Base-by-base conservation (phyloP, 2,329 filamentous ascomycete species). In the Herpotrichia juniperi region DNA sequence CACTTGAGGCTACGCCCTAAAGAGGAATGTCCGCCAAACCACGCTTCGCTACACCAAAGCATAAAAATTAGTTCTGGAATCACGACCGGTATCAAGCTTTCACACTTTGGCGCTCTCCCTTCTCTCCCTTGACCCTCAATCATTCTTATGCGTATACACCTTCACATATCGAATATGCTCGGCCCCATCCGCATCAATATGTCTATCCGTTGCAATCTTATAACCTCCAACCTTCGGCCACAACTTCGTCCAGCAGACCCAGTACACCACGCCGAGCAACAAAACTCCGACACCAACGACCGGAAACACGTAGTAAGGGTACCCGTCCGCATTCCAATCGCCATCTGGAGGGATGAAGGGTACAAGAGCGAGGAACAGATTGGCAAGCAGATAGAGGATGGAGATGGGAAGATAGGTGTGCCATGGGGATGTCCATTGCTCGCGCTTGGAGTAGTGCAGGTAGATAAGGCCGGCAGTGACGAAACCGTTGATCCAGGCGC, bases 281-380 rank as follows among this genome's bases (percentile, higher is more conserved):
- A 78, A 54, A 6, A 79, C 69, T 12, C 64, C 65, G 12, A 79
- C 73, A 16, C 76, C 76, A 1, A 79, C 66, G 17, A 78, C 67
- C 0, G 77, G 75, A 31, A 74, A 78, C 1, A 78, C 69, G 61
- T 76, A 79, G 61, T 78, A 79, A 1, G 77, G 76, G 26, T 78
- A 69, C 8, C 68, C 69, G 0, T 74, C 73, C 8, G 72, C 72
- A 22, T 76, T 75, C 59, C 74, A 75, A 17, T 75, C 74, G 8
- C 69, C 70, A 34, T 68, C 67, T 2, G 76, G 76, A 19, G 68
- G 66, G 35, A 79, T 66, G 51, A 78, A 79, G 0, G 77, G 76
- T 1, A 74, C 74, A 0, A 77, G 46, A 0, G 77, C 67, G 22
- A 79, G 65, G 59, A 79, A 79, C 11, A 66, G 54, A 57, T 78